Conservation (phyloP, 1,139 yeast genomes). For the Casaregolazyma suthepensis region DNA sequence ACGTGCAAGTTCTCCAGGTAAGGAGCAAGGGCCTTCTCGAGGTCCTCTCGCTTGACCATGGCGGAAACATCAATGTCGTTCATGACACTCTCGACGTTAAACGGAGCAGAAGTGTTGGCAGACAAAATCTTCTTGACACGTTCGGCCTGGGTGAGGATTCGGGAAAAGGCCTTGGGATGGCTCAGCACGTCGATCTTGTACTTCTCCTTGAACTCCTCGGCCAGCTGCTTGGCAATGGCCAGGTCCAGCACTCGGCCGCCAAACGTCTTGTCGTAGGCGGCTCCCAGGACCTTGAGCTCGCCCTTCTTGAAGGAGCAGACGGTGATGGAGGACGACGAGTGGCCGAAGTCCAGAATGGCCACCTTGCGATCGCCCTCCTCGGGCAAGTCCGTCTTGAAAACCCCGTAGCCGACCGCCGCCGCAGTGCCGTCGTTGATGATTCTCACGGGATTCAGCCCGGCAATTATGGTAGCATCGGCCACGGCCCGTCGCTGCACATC, state of each 20-base stretch:
- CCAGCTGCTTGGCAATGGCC: conserved; percentile 92
- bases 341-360: conserved; percentile 95
- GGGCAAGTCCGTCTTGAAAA: conserved; percentile 91
- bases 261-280: conserved; percentile 90
- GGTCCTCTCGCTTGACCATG: conserved; percentile 81
- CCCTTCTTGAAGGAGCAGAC: conserved; percentile 93
- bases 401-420: conserved; percentile 99
- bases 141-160: conserved; percentile 89
- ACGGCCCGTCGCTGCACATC: conserved; percentile 97
- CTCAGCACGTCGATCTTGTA: conserved; percentile 87
- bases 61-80: conserved; percentile 94
- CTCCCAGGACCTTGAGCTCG: conserved; percentile 86
- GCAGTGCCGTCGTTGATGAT: conserved; percentile 96
- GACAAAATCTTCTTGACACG: conserved; percentile 91
- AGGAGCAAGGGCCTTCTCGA: conserved; percentile 84
- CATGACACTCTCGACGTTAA: conserved; percentile 94
- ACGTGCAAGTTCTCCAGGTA: conserved; percentile 65
- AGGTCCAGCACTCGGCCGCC: conserved; percentile 97
- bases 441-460: conserved; percentile 97
- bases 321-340: conserved; percentile 88
- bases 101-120: conserved; percentile 92
- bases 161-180: conserved; percentile 92
- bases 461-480: conserved; percentile 87
- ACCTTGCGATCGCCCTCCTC: conserved; percentile 87
- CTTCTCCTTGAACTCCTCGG: conserved; percentile 82